Base-by-base conservation (phyloP, 2,329 filamentous ascomycete genomes). In the Aspergillus unguis region DNA sequence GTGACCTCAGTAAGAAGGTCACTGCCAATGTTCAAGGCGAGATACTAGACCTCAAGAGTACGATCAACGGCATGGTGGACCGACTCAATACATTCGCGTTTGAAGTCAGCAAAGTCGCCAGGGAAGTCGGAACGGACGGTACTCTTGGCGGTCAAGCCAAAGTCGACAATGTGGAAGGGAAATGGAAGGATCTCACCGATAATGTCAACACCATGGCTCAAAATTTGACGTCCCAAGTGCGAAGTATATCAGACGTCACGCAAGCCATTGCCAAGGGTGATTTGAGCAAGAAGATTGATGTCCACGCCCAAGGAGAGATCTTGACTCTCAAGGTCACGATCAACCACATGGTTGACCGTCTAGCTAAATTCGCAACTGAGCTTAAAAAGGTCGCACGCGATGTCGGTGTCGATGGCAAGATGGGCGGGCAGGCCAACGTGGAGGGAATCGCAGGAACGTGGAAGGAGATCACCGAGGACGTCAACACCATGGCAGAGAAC, bases 401-500 rank as follows among this genome's bases (percentile, higher is more conserved):
- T 71, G 94, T 97, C 61, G 92, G 92, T 60, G 92, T 97, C 48
- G 94, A 97, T 65, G 92, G 92, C 57, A 97, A 96, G 77, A 96
- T 99, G 90, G 92, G 92, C 64, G 92, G 92, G 17, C 94, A 99
- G 71, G 94, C 92, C 56, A 92, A 96, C 68, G 89, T 96, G 46
- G 89, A 90, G 59, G 92, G 92, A 53, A 86, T 97, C 54, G 90
- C 92, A 62, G 92, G 92, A 58, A 85, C 92, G 50, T 99, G 92
- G 94, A 96, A 96, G 69, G 92, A 99, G 71, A 97, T 99, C 64
- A 97, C 94, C 0, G 92, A 91, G 48, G 90, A 96, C 68, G 91
- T 96, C 71, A 96, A 96, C 71, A 96, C 90, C 44, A 95, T 95
- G 90, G 86, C 86, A 31, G 80, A 87, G 63, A 88, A 88, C 59